Evolutionary conservation across 345 rosid species (phyloP).

Genomic region (Raphanus raphanistrum): DNA sequence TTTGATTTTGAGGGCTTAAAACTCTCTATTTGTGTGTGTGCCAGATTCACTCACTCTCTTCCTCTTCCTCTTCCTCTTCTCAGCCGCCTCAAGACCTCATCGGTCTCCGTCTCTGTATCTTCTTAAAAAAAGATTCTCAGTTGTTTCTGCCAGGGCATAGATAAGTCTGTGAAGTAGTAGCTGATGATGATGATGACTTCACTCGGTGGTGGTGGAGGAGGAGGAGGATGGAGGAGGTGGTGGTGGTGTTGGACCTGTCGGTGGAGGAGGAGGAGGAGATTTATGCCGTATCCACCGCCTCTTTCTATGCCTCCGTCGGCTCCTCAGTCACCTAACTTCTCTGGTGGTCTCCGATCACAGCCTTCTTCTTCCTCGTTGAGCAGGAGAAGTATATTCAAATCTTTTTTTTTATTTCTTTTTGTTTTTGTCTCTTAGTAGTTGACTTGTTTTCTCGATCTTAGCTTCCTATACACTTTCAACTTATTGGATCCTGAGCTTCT

Average conservation of each 20-base stretch:
- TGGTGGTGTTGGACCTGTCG: conserved; percentile 51
- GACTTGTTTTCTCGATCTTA: conserved; percentile 23
- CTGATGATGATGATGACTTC: conserved; percentile 46
- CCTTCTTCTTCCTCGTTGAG: conserved; percentile 68
- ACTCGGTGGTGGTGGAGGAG: conserved; percentile 44
- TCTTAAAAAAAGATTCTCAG: background rate
- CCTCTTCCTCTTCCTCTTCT: conserved; percentile 2
- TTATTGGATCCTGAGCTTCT: conserved; percentile 10
- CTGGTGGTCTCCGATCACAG: conserved; percentile 69
- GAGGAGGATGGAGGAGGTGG: conserved; percentile 47
- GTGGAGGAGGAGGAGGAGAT: conserved; percentile 48
- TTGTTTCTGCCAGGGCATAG: background rate
- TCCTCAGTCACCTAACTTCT: conserved; percentile 84
- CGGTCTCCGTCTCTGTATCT: conserved; percentile 13
- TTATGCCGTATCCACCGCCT: conserved; percentile 79
- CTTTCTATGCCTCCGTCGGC: conserved; percentile 58
- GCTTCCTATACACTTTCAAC: background rate
- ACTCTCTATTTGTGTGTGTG: conserved; percentile 18
- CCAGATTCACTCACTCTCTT: conserved; percentile 14
- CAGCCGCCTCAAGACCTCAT: conserved; percentile 26
- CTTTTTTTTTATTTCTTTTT: background rate
- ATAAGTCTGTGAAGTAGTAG: background rate
- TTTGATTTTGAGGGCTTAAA: conserved; percentile 17
- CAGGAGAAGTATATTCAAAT: conserved; percentile 67
- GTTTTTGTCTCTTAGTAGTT: background rate